phyloP scores from a whole-genome alignment of 2,329 filamentous ascomycete species.

The Penicillium brevicompactum region DNA sequence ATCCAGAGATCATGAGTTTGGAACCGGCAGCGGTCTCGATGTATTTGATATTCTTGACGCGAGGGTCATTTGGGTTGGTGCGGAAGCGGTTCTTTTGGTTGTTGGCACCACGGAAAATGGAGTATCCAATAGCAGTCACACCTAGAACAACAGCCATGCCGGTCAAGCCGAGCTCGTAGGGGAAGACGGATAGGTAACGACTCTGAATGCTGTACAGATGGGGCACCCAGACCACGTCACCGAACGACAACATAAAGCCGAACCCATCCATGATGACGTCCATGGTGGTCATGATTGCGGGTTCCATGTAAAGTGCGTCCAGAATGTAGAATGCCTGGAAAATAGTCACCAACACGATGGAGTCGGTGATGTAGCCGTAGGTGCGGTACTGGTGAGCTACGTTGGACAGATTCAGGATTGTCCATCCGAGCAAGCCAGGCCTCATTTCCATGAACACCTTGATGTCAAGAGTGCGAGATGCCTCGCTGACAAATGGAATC shows the following conservation, averaged over 20 bases:
- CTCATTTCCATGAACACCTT: conserved; percentile 88
- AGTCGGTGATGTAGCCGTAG: conserved; percentile 81
- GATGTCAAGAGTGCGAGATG: conserved; percentile 71
- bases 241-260: conserved; percentile 92
- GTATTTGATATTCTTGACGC: conserved; percentile 77
- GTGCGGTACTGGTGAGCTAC: conserved; percentile 85
- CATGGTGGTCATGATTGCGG: conserved; percentile 88
- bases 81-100: conserved; percentile 94
- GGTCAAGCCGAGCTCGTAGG: conserved; percentile 71
- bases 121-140: conserved; percentile 74
- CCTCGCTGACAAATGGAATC: conserved; percentile 71
- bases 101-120: conserved; percentile 92
- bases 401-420: conserved; percentile 81
- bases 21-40: conserved; percentile 83
- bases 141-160: conserved; percentile 67
- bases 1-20: conserved; percentile 79
- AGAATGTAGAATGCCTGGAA: conserved; percentile 83
- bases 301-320: conserved; percentile 84
- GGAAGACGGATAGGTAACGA: conserved; percentile 81
- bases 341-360: conserved; percentile 74
- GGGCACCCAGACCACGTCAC: conserved; percentile 89
- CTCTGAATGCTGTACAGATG: conserved; percentile 85
- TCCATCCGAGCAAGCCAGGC: conserved; percentile 89
- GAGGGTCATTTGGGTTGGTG: conserved; percentile 78
- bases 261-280: conserved; percentile 93